These are phyloP conservation scores for Filosporella fistucella DNA, from an alignment of 495 filamentous ascomycete genomes.

Conservation along the genomic window DNA sequence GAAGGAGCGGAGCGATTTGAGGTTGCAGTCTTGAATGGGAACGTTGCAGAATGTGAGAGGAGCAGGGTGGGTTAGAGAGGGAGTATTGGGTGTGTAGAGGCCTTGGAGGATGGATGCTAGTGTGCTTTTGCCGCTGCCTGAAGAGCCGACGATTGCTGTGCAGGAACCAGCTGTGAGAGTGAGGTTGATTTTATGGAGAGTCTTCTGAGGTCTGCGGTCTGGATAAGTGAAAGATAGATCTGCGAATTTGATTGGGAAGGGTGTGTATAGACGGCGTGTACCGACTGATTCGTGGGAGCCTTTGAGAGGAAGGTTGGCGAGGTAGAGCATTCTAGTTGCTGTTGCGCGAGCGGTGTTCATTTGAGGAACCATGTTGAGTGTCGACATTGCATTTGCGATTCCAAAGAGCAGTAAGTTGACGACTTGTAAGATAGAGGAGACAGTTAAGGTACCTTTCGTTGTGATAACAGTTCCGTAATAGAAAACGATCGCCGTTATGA, in stretches of 20 bases:
- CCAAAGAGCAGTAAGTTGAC: conserved; percentile 83
- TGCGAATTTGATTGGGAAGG: conserved; percentile 58
- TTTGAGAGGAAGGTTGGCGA: conserved; percentile 51
- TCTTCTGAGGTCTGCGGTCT: conserved; percentile 40
- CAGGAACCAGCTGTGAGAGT: conserved; percentile 52
- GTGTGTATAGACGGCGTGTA: conserved; percentile 34
- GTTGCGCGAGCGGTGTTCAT: conserved; percentile 68
- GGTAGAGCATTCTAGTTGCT: conserved; percentile 68
- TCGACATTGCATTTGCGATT: conserved; percentile 62
- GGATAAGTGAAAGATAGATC: conserved; percentile 68
- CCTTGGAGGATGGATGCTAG: conserved; percentile 69
- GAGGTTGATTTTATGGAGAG: conserved; percentile 59
- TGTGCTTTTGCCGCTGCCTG: conserved; percentile 88
- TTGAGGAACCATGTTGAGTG: conserved; percentile 74
- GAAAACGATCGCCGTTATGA: conserved; percentile 77
- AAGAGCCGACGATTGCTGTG: conserved; percentile 75
- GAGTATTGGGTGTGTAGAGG: conserved; percentile 46
- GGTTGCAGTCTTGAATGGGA: conserved; percentile 54
- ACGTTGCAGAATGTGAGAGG: conserved; percentile 51
- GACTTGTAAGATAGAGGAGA: conserved; percentile 62
- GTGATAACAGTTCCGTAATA: conserved; percentile 73
- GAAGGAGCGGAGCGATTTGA: conserved; percentile 57
- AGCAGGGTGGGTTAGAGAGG: conserved; percentile 29
- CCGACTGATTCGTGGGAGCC: conserved; percentile 61
- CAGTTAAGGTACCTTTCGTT: conserved; percentile 34